Evolutionary conservation across 2,329 filamentous ascomycete species (phyloP).

Genomic region (Botrytis elliptica): DNA sequence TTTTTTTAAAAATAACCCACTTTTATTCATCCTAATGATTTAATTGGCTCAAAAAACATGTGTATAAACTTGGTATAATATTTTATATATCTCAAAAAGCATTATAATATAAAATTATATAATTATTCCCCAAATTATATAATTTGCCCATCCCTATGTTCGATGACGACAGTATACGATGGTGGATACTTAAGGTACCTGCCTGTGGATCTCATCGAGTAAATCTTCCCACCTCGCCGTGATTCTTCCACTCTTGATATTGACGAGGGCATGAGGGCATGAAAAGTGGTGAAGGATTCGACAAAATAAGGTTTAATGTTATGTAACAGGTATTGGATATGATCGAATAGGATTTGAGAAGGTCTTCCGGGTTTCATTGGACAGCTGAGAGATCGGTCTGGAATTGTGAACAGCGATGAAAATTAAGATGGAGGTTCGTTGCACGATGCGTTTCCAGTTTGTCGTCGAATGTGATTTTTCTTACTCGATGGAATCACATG

Average conservation of each 20-base stretch:
- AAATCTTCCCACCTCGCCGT: background rate
- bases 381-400: constrained; percentile 1
- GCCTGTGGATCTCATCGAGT: constrained; percentile 5
- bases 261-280: background rate
- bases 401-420: background rate
- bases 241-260: constrained; percentile 14
- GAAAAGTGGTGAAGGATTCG: background rate
- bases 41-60: too few species aligned
- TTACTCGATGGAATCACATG: constrained; percentile 11
- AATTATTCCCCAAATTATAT: too few species aligned
- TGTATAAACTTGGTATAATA: too few species aligned
- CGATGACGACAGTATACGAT: background rate
- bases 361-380: constrained; percentile 1
- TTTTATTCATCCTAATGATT: too few species aligned
- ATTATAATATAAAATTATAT: too few species aligned
- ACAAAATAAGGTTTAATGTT: background rate
- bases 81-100: too few species aligned
- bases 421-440: background rate
- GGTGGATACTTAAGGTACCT: background rate
- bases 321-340: constrained; percentile 5
- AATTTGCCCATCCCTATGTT: too few species aligned
- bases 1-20: too few species aligned
- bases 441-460: constrained; percentile 6
- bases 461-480: background rate
- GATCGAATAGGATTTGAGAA: background rate